Conservation (phyloP, 768 basidiomycete genomes). For the Kwoniella sp. region DNA sequence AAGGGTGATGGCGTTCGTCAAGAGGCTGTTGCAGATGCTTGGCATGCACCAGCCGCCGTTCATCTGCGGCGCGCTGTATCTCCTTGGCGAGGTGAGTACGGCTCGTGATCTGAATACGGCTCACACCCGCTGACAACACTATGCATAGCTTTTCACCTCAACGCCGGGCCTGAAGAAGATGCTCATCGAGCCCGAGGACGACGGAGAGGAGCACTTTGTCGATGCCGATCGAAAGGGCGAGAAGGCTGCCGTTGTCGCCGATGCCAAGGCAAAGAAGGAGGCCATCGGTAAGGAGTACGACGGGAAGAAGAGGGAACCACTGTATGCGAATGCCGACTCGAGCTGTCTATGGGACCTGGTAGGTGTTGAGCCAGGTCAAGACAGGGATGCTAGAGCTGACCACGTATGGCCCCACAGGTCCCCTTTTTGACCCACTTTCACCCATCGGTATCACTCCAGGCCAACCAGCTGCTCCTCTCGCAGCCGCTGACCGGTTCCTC, state of each 20-base stretch:
- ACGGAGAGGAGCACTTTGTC: slow-evolving; percentile 49
- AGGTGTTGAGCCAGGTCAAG: slow-evolving; percentile 45
- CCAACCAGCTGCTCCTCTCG: slow-evolving; percentile 69
- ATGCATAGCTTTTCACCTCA: slow-evolving; percentile 57
- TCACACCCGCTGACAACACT: slow-evolving; percentile 28
- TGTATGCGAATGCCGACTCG: slow-evolving; percentile 71
- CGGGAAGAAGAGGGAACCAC: slow-evolving; percentile 81
- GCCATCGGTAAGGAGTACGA: slow-evolving; percentile 59
- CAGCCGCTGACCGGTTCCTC: slow-evolving; percentile 74
- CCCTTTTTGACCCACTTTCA: slow-evolving; percentile 84
- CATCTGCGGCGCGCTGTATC: slow-evolving; percentile 76
- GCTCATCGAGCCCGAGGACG: slow-evolving; percentile 52
- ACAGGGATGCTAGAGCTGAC: not conserved
- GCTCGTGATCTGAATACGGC: slow-evolving; percentile 28
- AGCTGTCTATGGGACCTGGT: slow-evolving; percentile 89
- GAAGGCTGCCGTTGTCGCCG: not conserved
- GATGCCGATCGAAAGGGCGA: slow-evolving; percentile 34
- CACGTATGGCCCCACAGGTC: slow-evolving; percentile 53
- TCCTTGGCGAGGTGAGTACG: slow-evolving; percentile 68
- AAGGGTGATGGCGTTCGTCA: slow-evolving; percentile 73
- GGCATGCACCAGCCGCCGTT: slow-evolving; percentile 75
- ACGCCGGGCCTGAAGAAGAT: slow-evolving; percentile 55
- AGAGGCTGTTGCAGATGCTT: slow-evolving; percentile 76
- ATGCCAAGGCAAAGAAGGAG: slow-evolving; percentile 13
- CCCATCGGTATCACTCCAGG: slow-evolving; percentile 80